These are phyloP conservation scores for Blastobotrys mokoenaii DNA, from an alignment of 805 yeast species.

Conservation along the genomic window DNA sequence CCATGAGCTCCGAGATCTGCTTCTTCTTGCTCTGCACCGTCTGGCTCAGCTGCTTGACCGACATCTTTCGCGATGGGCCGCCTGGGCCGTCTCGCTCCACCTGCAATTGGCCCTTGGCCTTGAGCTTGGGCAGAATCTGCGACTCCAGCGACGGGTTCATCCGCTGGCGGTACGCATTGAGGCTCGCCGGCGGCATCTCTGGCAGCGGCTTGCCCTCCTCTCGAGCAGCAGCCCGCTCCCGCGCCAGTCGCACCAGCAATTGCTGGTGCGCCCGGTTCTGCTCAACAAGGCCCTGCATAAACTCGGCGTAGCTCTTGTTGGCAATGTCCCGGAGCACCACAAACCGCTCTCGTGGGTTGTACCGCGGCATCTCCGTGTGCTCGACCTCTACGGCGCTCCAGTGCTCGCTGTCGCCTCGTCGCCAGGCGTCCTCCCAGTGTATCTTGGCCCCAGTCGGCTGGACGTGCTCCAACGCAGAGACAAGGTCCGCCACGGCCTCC, in stretches of 20 bases:
- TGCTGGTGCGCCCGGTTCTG: slow-evolving; percentile 1
- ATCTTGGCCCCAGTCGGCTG: slow-evolving; percentile 35
- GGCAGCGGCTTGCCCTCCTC: neutral
- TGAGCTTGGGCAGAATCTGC: neutral
- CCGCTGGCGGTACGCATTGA: too few relatives aligned
- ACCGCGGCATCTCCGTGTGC: slow-evolving; percentile 16
- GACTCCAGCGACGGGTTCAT: too few relatives aligned
- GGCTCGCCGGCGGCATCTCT: neutral
- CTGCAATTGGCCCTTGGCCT: neutral
- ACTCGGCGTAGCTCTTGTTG: neutral
- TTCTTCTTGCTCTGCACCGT: neutral
- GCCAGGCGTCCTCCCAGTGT: slow-evolving; percentile 82
- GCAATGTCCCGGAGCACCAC: slow-evolving; percentile 17
- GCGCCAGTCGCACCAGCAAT: neutral
- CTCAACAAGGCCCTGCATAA: neutral
- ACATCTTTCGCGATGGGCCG: slow-evolving; percentile 6
- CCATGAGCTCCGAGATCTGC: neutral
- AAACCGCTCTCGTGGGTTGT: slow-evolving; percentile 18
- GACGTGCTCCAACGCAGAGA: slow-evolving; percentile 47
- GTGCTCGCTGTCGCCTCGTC: slow-evolving; percentile 68
- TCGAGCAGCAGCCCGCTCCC: neutral
- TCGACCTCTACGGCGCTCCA: slow-evolving; percentile 41
- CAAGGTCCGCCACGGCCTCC: slow-evolving; percentile 83
- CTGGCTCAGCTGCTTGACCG: neutral
- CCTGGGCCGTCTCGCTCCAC: slow-evolving; percentile 4